A percentile compares a stretch with the other conserved stretches of the same genome.
phyloP scores from a whole-genome alignment of 108 stramenopile species.

The Schizochytrium sp. region DNA sequence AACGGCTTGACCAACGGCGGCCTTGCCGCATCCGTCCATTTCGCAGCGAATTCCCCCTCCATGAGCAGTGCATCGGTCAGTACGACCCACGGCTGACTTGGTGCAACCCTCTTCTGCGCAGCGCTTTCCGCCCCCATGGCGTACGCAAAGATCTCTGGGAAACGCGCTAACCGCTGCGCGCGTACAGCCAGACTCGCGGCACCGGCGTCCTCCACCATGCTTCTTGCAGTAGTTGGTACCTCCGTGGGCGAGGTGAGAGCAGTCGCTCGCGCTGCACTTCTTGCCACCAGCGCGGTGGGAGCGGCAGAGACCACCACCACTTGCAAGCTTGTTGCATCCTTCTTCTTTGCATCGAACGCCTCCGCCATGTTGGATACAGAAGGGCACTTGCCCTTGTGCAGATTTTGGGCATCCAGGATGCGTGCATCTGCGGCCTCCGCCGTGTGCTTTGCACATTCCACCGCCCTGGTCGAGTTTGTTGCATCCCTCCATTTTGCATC shows the following conservation, averaged over 20 bases:
- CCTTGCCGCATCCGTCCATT: constrained; percentile 89
- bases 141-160: constrained; percentile 80
- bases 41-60: constrained; percentile 95
- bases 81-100: constrained; percentile 96
- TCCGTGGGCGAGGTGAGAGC: constrained; percentile 88
- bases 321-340: constrained; percentile 96
- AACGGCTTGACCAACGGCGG: constrained; percentile 73
- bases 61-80: constrained; percentile 91
- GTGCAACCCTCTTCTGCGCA: constrained; percentile 87
- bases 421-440: constrained; percentile 91
- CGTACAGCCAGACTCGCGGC: constrained; percentile 64
- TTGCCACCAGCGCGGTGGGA: constrained; percentile 85
- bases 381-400: constrained; percentile 15
- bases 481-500: constrained; percentile 84
- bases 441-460: constrained; percentile 93
- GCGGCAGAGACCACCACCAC: constrained; percentile 91
- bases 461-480: constrained; percentile 86
- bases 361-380: constrained; percentile 50
- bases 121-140: constrained; percentile 94
- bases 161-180: constrained; percentile 28
- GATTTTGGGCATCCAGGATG: constrained; percentile 30
- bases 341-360: constrained; percentile 69
- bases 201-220: constrained; percentile 95
- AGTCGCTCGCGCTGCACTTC: constrained; percentile 68
- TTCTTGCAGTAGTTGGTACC: constrained; percentile 88